These are phyloP conservation scores for Botrytis tulipae DNA, from an alignment of 2,329 filamentous ascomycete genomes.

Conservation along the genomic window DNA sequence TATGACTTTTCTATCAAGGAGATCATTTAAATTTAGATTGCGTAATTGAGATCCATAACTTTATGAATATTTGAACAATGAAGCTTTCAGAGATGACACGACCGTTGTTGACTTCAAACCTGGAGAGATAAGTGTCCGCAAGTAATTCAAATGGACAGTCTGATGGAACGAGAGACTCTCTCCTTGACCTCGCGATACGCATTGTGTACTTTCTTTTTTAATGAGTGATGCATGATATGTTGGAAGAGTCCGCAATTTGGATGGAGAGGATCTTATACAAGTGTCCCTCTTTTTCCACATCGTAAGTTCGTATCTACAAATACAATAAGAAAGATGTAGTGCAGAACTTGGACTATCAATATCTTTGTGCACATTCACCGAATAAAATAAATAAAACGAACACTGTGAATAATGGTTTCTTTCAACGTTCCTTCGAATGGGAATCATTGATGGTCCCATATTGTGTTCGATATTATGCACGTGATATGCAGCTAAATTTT, in stretches of 20 bases:
- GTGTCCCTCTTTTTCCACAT: background rate
- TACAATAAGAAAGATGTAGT: too few relatives aligned
- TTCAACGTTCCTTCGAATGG: background rate
- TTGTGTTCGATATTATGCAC: fast-evolving
- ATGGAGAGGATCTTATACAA: background rate
- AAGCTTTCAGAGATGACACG: background rate
- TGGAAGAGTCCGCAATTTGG: background rate
- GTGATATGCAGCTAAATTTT: background rate
- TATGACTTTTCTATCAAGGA: too few relatives aligned
- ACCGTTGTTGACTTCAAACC: background rate
- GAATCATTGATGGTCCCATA: background rate
- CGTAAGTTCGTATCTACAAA: background rate
- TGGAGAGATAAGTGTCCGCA: background rate
- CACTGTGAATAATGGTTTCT: background rate
- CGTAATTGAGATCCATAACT: background rate
- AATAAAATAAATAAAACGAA: background rate
- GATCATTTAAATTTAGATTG: background rate
- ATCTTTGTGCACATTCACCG: too few relatives aligned
- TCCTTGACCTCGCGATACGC: background rate
- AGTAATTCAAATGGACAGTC: fast-evolving
- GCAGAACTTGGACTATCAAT: background rate
- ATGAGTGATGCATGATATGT: background rate
- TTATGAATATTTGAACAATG: background rate
- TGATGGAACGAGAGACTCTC: too few relatives aligned
- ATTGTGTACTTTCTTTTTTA: background rate